Conservation (phyloP, 2,329 filamentous ascomycete species). For the Sporothrix variecibatus region DNA sequence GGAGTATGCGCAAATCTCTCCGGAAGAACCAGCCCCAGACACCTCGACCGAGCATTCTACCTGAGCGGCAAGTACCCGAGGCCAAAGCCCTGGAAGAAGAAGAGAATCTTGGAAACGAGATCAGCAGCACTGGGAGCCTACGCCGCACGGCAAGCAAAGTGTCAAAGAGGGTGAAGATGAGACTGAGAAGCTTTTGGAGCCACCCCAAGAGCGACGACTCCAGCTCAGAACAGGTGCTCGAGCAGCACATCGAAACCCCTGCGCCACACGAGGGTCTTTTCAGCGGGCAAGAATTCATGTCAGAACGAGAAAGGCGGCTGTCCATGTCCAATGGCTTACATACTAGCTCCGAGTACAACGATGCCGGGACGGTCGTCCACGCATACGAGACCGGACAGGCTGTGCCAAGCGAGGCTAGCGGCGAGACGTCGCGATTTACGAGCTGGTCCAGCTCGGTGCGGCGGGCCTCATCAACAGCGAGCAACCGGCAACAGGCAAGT, state of each 20-base stretch:
- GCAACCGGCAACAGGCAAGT: background rate
- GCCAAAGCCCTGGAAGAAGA: background rate
- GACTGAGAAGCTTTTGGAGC: slow-evolving; percentile 28
- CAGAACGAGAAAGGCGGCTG: slow-evolving; percentile 27
- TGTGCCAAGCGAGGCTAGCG: slow-evolving; percentile 13
- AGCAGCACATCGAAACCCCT: slow-evolving; percentile 56
- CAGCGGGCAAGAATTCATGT: slow-evolving; percentile 17
- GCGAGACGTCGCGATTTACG: slow-evolving; percentile 30
- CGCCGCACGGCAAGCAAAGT: slow-evolving; percentile 30
- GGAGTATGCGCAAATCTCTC: slow-evolving; percentile 24
- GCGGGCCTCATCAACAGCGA: slow-evolving; percentile 20
- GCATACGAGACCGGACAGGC: background rate
- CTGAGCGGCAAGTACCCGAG: background rate
- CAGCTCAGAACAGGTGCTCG: slow-evolving; percentile 33
- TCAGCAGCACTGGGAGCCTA: slow-evolving; percentile 24
- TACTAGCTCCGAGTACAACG: slow-evolving; percentile 8
- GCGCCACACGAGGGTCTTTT: slow-evolving; percentile 33
- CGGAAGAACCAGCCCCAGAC: background rate
- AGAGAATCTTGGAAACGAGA: background rate
- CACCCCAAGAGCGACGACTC: slow-evolving; percentile 29
- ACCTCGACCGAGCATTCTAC: background rate
- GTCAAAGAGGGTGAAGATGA: slow-evolving; percentile 26
- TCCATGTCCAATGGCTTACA: slow-evolving; percentile 25
- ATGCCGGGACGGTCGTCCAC: slow-evolving; percentile 18
- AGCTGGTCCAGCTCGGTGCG: slow-evolving; percentile 31